Evolutionary conservation across 2,329 filamentous ascomycete species (phyloP).

Genomic region (Chalara sp.): DNA sequence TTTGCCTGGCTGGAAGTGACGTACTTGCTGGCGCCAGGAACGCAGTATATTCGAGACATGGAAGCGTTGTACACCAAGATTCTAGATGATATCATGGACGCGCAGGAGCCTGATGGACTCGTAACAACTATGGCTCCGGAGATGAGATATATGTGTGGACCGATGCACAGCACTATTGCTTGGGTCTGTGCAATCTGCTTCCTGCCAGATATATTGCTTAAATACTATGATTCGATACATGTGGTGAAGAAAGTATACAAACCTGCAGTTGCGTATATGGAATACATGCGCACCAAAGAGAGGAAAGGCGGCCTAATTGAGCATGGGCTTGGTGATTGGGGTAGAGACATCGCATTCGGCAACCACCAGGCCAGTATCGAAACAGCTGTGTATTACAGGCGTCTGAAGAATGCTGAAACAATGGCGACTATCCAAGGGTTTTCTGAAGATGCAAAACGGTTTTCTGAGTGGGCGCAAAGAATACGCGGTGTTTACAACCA

Average conservation of each 20-base stretch:
- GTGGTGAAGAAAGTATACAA: constrained; percentile 31
- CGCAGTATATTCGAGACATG: constrained; percentile 40
- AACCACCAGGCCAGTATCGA: constrained; percentile 39
- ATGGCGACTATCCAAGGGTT: no score
- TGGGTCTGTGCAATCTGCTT: constrained; percentile 35
- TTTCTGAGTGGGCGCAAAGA: no score
- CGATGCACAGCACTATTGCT: constrained; percentile 39
- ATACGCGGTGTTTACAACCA: no score
- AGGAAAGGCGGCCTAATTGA: constrained; percentile 34
- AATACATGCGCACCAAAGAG: constrained; percentile 34
- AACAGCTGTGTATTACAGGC: constrained; percentile 37
- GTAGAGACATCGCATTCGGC: constrained; percentile 35
- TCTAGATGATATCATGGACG: constrained; percentile 38
- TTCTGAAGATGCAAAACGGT: no score
- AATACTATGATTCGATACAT: constrained; percentile 33
- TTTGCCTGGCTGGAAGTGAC: constrained; percentile 43
- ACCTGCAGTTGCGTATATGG: constrained; percentile 34
- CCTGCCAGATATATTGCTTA: constrained; percentile 30
- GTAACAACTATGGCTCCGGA: constrained; percentile 41
- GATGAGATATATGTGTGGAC: constrained; percentile 41
- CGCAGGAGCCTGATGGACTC: constrained; percentile 37
- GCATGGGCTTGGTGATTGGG: constrained; percentile 38
- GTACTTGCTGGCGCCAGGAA: constrained; percentile 36
- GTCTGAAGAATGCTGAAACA: constrained; percentile 20
- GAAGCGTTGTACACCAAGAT: constrained; percentile 40